Base-by-base conservation (phyloP, 805 yeast species). In the Cyberlindnera euphorbiiphila region DNA sequence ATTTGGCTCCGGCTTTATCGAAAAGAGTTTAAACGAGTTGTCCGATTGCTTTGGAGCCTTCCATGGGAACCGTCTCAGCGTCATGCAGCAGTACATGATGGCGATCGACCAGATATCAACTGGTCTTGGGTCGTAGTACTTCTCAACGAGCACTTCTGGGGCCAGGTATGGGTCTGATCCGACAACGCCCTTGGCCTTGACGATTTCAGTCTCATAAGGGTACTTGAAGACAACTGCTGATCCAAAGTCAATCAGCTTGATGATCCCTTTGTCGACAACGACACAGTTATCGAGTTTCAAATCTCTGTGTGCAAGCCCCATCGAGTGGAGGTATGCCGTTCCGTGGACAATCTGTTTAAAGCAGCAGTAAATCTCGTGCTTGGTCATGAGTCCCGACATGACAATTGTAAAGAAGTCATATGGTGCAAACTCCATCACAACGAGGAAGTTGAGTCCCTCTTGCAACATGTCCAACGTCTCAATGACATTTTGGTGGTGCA, bases 101-200 rank as follows among this genome's bases (percentile, higher is more conserved):
- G 95, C 98, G 36, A 86, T 67, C 1, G 96, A 85, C 98, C 98
- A 91, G 16, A 89, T 76, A 58, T 91, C 98, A 3, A 81, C 86
- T 6, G 82, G 79, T 35, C 93, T 74, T 14, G 97, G 93, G 59
- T 91, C 96, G 59, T 91, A 91, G 30, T 58, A 50, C 6, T 60
- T 44, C 36, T 64, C 63, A 15, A 64, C 56, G 39, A 91, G 70
- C 29, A 91, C 89, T 59, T 91, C 98, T 0, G 98, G 98, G 0
- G 97, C 93, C 44, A 91, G 65, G 56, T 91, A 91, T 3, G 98
- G 98, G 60, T 91, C 98, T 2, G 95, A 84, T 12, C 98, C 98
- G 10, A 91, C 95, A 16, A 91, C 74, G 12, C 98, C 98, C 28
- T 74, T 71, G 0, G 96, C 88, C 41, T 71, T 66, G 13, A 83